These are phyloP conservation scores for Ogataea hybrid DNA, from an alignment of 1,139 yeast genomes.

Conservation along the genomic window DNA sequence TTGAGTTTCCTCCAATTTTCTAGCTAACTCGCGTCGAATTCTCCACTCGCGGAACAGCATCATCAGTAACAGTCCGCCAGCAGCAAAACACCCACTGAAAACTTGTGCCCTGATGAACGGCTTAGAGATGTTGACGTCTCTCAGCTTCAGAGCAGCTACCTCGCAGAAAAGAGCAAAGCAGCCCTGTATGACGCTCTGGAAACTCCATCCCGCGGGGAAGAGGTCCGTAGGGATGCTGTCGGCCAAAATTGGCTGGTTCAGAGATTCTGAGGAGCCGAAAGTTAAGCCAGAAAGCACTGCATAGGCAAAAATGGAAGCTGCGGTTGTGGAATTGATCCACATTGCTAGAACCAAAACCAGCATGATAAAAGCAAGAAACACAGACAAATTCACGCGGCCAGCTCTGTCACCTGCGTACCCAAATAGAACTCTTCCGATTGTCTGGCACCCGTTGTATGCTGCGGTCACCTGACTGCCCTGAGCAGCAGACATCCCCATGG, in stretches of 20 bases:
- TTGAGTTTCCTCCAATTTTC: neutral
- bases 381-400: constrained; percentile 48
- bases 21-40: neutral
- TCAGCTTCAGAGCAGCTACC: constrained; percentile 40
- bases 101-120: constrained; percentile 60
- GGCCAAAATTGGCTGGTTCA: constrained; percentile 30
- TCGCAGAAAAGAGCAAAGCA: constrained; percentile 43
- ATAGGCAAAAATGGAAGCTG: constrained; percentile 38
- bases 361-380: constrained; percentile 34
- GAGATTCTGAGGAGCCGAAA: constrained; percentile 44
- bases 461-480: constrained; percentile 53
- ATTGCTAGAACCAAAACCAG: constrained; percentile 43
- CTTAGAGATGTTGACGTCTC: constrained; percentile 29
- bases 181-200: constrained; percentile 49
- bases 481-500: constrained; percentile 44
- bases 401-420: constrained; percentile 46
- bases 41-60: constrained; percentile 35
- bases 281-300: constrained; percentile 38
- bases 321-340: constrained; percentile 45
- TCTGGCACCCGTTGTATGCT: constrained; percentile 50
- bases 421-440: constrained; percentile 51
- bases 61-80: constrained; percentile 35
- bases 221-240: constrained; percentile 48
- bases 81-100: constrained; percentile 51
- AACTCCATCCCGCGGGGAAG: constrained; percentile 61